phyloP scores from a whole-genome alignment of 148 eudicot species.

The Camellia japonica region DNA sequence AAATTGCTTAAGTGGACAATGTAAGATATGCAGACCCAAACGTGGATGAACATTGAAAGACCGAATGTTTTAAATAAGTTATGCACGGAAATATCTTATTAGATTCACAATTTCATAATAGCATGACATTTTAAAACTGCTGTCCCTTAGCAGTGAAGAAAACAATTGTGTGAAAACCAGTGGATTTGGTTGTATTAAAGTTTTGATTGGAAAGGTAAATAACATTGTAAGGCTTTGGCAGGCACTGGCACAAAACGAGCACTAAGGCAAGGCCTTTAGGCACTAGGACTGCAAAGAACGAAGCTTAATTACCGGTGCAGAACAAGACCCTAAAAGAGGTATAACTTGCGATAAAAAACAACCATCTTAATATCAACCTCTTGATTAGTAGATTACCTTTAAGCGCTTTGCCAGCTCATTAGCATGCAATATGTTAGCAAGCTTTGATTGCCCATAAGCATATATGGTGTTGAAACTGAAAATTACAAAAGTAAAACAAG shows the following conservation, averaged over 20 bases:
- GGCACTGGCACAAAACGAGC: background rate
- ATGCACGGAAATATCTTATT: background rate
- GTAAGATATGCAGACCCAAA: background rate
- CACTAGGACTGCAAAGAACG: background rate
- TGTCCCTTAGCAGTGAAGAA: background rate
- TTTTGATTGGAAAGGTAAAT: no score
- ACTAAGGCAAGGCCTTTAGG: background rate
- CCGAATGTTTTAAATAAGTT: background rate
- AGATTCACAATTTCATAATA: background rate
- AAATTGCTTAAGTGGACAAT: background rate
- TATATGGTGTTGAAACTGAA: conserved; percentile 54
- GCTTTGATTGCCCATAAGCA: conserved; percentile 93
- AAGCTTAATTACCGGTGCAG: background rate
- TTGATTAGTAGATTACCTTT: conserved; percentile 42
- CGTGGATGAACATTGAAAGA: background rate
- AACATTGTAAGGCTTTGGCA: background rate
- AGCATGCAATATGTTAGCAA: conserved; percentile 78
- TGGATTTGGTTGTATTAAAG: background rate
- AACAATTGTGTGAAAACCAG: background rate
- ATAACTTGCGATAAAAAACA: background rate
- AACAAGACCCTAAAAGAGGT: background rate
- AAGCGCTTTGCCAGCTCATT: conserved; percentile 66
- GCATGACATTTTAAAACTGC: background rate
- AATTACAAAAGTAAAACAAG: conserved; percentile 4
- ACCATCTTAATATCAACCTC: background rate